phyloP scores from a whole-genome alignment of 2,329 filamentous ascomycete genomes.

The Hypoxylon sp. region DNA sequence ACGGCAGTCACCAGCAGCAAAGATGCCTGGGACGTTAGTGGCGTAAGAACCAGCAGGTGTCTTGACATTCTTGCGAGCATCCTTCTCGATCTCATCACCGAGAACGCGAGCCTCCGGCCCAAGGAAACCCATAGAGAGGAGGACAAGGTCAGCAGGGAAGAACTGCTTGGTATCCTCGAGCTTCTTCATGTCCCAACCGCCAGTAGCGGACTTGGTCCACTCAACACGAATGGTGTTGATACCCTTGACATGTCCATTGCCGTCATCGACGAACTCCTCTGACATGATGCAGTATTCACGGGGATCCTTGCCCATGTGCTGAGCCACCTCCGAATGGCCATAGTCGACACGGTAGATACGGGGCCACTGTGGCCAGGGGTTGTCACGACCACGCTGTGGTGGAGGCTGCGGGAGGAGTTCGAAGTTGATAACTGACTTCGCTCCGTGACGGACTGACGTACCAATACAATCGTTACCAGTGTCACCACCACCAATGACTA shows the following conservation, averaged over 20 bases:
- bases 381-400: constrained; percentile 89
- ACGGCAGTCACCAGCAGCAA: constrained; percentile 94
- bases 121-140: constrained; percentile 97
- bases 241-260: constrained; percentile 88
- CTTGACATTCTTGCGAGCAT: constrained; percentile 96
- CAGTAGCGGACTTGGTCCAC: constrained; percentile 90
- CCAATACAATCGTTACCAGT: constrained; percentile 99
- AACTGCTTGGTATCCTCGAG: constrained; percentile 93
- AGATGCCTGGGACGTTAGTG: constrained; percentile 90
- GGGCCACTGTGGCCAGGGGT: constrained; percentile 99
- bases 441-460: constrained; percentile 94
- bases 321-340: constrained; percentile 94
- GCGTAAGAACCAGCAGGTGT: constrained; percentile 88
- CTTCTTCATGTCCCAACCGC: constrained; percentile 99
- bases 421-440: constrained; percentile 96
- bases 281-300: constrained; percentile 99
- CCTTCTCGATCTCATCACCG: constrained; percentile 90
- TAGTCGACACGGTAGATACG: constrained; percentile 99
- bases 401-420: constrained; percentile 95
- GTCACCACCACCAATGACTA: constrained; percentile 97
- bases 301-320: constrained; percentile 95
- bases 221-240: constrained; percentile 97
- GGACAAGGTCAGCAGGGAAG: constrained; percentile 95
- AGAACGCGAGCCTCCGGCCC: constrained; percentile 92
- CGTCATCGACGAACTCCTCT: constrained; percentile 94